Conservation (phyloP, 345 rosid genomes). For the Populus simonii region DNA sequence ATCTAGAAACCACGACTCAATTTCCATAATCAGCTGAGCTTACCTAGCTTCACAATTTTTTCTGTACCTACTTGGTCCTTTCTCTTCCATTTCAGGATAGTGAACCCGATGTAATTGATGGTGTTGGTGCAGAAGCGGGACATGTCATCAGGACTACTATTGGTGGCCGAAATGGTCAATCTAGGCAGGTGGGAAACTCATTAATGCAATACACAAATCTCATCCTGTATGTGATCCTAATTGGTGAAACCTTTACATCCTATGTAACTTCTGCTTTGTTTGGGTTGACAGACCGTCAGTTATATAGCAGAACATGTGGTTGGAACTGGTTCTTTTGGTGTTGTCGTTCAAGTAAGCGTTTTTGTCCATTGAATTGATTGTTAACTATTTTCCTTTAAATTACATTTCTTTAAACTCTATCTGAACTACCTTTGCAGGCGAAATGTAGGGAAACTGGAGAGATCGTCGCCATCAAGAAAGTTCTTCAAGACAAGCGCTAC, state of each 20-base stretch:
- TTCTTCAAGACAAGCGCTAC: constrained; percentile 93
- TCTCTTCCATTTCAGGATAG: constrained; percentile 66
- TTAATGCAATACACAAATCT: neutral
- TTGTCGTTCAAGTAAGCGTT: constrained; percentile 80
- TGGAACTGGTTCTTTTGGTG: constrained; percentile 98
- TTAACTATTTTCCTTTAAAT: neutral
- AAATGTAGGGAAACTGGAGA: constrained; percentile 97
- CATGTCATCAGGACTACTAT: constrained; percentile 83
- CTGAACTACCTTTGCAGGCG: constrained; percentile 57
- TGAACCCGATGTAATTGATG: constrained; percentile 80
- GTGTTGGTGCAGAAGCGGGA: constrained; percentile 89
- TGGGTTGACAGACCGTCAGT: constrained; percentile 61
- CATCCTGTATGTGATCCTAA: neutral
- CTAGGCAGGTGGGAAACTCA: constrained; percentile 62
- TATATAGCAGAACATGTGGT: constrained; percentile 90
- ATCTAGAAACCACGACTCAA: neutral
- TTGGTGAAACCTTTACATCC: constrained; percentile 7
- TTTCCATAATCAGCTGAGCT: neutral
- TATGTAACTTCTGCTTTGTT: constrained; percentile 22
- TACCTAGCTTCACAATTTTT: neutral
- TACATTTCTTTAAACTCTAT: constrained; percentile 5
- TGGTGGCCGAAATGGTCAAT: constrained; percentile 89
- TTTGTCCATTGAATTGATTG: constrained; percentile 10
- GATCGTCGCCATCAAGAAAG: constrained; percentile 93
- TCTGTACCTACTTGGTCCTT: neutral